Conservation (phyloP, 208 protist genomes). For the Wallacemonas rigidus region DNA sequence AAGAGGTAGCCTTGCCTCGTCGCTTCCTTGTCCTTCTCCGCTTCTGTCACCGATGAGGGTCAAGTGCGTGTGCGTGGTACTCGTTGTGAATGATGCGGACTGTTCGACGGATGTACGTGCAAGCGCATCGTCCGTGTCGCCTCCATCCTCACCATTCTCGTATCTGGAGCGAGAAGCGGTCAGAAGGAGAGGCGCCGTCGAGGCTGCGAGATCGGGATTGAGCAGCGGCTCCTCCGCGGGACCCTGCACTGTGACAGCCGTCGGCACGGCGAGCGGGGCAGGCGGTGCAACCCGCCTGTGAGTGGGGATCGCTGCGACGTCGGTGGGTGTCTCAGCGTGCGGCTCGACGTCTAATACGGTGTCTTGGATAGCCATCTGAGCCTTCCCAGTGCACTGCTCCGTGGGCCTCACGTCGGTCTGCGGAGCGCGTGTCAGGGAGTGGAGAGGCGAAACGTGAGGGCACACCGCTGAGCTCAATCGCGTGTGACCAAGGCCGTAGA, state of each 20-base stretch:
- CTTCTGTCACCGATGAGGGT: not conserved
- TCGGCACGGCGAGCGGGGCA: too few relatives aligned
- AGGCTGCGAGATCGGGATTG: not conserved
- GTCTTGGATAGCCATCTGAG: too few relatives aligned
- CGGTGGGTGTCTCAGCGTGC: too few relatives aligned
- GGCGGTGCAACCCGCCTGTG: too few relatives aligned
- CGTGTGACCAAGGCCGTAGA: not conserved
- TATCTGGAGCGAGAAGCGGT: not conserved
- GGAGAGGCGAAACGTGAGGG: constrained; percentile 6
- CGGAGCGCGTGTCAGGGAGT: not conserved
- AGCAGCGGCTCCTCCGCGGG: not conserved
- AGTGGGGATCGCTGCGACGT: too few relatives aligned
- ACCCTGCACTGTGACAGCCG: not conserved
- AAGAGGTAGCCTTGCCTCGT: not conserved
- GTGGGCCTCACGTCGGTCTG: not conserved
- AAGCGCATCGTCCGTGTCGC: too few relatives aligned
- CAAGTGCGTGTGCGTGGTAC: not conserved
- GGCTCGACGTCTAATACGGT: too few relatives aligned
- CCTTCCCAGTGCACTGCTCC: too few relatives aligned
- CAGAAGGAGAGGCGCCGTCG: not conserved
- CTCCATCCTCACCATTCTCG: too few relatives aligned
- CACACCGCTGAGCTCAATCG: constrained; percentile 9
- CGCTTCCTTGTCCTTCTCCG: too few relatives aligned
- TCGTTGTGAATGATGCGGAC: not conserved
- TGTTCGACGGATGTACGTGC: too few relatives aligned